Evolutionary conservation across 306 rosid genomes (phyloP).

Genomic region (Cicer arietinum): DNA sequence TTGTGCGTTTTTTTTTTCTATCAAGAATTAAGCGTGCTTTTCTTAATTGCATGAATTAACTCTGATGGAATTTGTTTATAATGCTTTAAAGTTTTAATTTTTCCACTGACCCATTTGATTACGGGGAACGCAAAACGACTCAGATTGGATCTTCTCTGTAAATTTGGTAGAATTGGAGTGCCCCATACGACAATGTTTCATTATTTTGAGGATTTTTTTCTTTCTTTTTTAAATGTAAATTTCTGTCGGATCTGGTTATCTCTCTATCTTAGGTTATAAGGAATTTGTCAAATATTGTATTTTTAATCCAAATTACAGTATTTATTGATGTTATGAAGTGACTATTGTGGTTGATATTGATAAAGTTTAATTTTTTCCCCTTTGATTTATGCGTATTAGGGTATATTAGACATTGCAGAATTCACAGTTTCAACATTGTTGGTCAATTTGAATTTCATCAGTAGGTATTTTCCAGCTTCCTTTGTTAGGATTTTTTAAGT

Average conservation of each 20-base stretch:
- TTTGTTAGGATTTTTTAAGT: constrained; percentile 19
- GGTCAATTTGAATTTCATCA: constrained; percentile 26
- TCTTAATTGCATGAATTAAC: constrained; percentile 17
- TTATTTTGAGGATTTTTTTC: constrained; percentile 11
- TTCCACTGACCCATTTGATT: constrained; percentile 15
- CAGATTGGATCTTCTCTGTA: constrained; percentile 50
- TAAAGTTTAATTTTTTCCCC: neutral
- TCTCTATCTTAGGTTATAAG: constrained; percentile 4
- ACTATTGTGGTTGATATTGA: constrained; percentile 13
- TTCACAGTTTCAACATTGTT: constrained; percentile 24
- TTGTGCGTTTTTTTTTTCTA: too few relatives aligned
- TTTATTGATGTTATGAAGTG: constrained; percentile 23
- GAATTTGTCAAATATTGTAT: neutral
- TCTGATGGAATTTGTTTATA: constrained; percentile 33
- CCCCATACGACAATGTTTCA: constrained; percentile 3
- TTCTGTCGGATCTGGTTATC: constrained; percentile 45
- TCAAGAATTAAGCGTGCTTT: neutral
- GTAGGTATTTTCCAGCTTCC: constrained; percentile 12
- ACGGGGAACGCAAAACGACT: neutral
- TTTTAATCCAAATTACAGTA: constrained; percentile 2
- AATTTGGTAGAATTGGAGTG: constrained; percentile 32
- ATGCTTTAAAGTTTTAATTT: neutral
- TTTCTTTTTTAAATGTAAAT: neutral
- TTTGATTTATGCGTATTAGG: neutral
- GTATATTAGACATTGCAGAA: constrained; percentile 33